phyloP scores from a whole-genome alignment of 2,329 filamentous ascomycete species.

The Microdochium paspali region DNA sequence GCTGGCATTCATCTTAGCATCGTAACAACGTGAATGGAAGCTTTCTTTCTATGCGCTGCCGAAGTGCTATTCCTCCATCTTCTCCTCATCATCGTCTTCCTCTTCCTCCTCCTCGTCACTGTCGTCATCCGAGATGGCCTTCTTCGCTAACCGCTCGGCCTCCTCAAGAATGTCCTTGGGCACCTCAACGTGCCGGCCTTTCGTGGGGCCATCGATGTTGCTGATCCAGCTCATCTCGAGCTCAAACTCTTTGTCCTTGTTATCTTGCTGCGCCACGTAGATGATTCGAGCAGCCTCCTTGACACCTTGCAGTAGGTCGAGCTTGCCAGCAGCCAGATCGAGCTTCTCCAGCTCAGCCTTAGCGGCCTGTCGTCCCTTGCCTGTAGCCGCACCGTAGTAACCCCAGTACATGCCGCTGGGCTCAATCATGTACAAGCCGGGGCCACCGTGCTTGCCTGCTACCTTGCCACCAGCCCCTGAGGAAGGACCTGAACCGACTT shows the following conservation, averaged over 20 bases:
- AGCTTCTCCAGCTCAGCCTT: slow-evolving; percentile 99
- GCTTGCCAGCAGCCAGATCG: slow-evolving; percentile 66
- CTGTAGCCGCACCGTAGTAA: slow-evolving; percentile 95
- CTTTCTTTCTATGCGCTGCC: not conserved
- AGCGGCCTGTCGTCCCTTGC: slow-evolving; percentile 91
- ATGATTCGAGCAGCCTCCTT: slow-evolving; percentile 97
- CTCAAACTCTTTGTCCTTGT: slow-evolving; percentile 99
- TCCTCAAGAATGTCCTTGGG: slow-evolving; percentile 85
- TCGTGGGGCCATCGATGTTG: slow-evolving; percentile 72
- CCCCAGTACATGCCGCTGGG: slow-evolving; percentile 97
- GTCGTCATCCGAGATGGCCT: slow-evolving; percentile 77
- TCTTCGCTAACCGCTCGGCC: slow-evolving; percentile 87
- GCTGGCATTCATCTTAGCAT: too few species aligned
- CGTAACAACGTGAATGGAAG: too few species aligned
- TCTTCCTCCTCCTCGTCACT: slow-evolving; percentile 62
- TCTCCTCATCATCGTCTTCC: slow-evolving; percentile 61
- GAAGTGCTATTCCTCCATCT: slow-evolving; percentile 74
- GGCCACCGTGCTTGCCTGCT: slow-evolving; percentile 68
- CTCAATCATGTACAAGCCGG: slow-evolving; percentile 97
- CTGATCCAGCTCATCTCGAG: slow-evolving; percentile 99
- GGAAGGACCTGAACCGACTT: slow-evolving; percentile 74
- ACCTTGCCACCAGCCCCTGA: slow-evolving; percentile 79
- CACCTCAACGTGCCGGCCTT: slow-evolving; percentile 87
- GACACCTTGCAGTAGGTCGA: slow-evolving; percentile 78
- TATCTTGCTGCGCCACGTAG: slow-evolving; percentile 95